These are phyloP conservation scores for Kazachstania taianensis DNA, from an alignment of 805 yeast species.

Conservation along the genomic window DNA sequence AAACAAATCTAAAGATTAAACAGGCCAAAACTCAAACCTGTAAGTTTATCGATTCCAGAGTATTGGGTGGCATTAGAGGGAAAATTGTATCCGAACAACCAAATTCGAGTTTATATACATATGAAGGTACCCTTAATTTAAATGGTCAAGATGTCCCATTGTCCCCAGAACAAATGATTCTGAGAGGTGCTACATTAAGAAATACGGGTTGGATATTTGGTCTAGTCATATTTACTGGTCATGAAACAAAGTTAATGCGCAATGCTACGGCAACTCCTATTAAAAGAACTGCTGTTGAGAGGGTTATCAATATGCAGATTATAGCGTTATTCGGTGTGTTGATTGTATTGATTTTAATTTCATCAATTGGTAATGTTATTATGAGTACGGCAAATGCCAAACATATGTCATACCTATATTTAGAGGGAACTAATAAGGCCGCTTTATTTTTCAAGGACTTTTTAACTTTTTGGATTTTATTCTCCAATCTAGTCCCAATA, in stretches of 20 bases:
- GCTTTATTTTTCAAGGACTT: slow-evolving; percentile 75
- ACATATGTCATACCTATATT: slow-evolving; percentile 50
- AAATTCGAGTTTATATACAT: slow-evolving; percentile 85
- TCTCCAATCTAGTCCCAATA: slow-evolving; percentile 95
- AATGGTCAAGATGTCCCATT: slow-evolving; percentile 56
- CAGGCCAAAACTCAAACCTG: slow-evolving; percentile 78
- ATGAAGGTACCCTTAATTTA: slow-evolving; percentile 69
- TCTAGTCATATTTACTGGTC: slow-evolving; percentile 90
- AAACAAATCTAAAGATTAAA: slow-evolving; percentile 90
- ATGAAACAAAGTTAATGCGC: slow-evolving; percentile 95
- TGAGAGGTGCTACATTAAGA: slow-evolving; percentile 91
- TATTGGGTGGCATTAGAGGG: slow-evolving; percentile 45
- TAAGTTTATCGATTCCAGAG: slow-evolving; percentile 53
- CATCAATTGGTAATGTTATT: slow-evolving; percentile 81
- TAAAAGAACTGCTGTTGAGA: slow-evolving; percentile 92
- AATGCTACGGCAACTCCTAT: slow-evolving; percentile 98
- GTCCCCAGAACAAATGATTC: slow-evolving; percentile 80
- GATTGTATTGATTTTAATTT: slow-evolving; percentile 63
- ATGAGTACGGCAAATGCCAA: slow-evolving; percentile 42
- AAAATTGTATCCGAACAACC: slow-evolving; percentile 80
- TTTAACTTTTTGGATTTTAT: slow-evolving; percentile 90
- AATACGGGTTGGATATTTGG: slow-evolving; percentile 96
- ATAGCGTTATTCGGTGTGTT: slow-evolving; percentile 76
- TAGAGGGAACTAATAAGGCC: slow-evolving; percentile 58
- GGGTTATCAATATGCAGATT: slow-evolving; percentile 87